These are phyloP conservation scores for Penicillium salamii DNA, from an alignment of 495 filamentous ascomycete genomes.

Conservation along the genomic window DNA sequence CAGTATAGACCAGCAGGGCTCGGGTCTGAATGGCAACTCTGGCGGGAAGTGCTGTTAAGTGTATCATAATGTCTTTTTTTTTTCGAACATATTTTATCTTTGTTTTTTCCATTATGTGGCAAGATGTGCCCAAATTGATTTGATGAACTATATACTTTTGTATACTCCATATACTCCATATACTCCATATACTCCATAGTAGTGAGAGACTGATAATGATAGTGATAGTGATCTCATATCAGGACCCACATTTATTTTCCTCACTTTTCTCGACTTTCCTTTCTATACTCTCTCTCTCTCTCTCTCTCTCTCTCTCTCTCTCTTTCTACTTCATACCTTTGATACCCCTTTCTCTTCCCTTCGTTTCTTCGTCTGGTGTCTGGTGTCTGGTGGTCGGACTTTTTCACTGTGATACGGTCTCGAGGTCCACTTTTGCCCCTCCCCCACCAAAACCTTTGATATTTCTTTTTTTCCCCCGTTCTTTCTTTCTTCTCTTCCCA, in stretches of 20 bases:
- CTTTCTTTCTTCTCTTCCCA: background rate
- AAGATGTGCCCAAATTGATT: conserved; percentile 15
- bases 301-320: too few species aligned
- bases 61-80: conserved; percentile 18
- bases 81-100: conserved; percentile 3
- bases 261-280: too few species aligned
- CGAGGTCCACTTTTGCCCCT: too few species aligned
- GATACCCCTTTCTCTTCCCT: background rate
- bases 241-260: background rate
- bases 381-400: too few species aligned
- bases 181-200: too few species aligned
- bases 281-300: too few species aligned
- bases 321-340: too few species aligned
- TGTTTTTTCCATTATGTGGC: conserved; percentile 18
- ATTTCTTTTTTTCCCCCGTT: background rate
- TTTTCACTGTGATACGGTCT: too few species aligned
- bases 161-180: too few species aligned
- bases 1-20: conserved; percentile 64
- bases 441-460: background rate
- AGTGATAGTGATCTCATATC: background rate
- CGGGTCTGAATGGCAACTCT: conserved; percentile 54
- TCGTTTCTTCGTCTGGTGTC: too few species aligned
- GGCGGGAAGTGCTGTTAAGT: conserved; percentile 85
- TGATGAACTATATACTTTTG: background rate
- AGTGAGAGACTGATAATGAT: background rate